A percentile compares a stretch with the other conserved stretches of the same genome.
These are phyloP conservation scores for Sarcodon aspratus DNA, from an alignment of 768 basidiomycete species.

Conservation along the genomic window DNA sequence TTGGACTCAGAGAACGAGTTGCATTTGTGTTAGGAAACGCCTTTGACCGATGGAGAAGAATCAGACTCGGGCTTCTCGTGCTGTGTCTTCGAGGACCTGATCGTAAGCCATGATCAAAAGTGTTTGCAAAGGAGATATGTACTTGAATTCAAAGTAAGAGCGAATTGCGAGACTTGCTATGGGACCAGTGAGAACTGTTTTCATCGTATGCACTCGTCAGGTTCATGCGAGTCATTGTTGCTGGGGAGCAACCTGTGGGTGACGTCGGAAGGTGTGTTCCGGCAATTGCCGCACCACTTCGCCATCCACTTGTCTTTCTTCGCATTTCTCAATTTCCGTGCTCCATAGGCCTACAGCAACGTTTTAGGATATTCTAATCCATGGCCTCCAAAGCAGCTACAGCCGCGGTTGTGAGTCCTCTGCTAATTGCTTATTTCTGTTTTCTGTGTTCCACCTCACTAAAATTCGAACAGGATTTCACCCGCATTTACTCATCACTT, in stretches of 20 bases:
- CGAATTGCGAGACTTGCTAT: no score
- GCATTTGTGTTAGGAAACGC: no score
- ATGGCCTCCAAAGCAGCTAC: constrained; percentile 69
- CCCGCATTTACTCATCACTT: constrained; percentile 72
- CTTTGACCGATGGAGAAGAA: no score
- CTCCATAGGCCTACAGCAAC: not conserved
- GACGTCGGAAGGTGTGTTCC: not conserved
- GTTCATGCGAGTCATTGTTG: not conserved
- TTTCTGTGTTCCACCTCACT: constrained; percentile 3
- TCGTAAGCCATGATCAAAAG: no score
- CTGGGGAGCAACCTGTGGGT: not conserved
- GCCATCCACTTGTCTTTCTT: not conserved
- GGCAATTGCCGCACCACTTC: not conserved
- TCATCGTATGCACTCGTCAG: no score
- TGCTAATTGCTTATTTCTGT: not conserved
- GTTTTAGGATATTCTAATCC: not conserved
- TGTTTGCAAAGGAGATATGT: no score
- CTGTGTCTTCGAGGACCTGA: no score
- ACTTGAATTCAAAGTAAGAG: no score
- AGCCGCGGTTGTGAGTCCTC: constrained; percentile 38
- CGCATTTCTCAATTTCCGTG: not conserved
- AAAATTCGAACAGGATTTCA: constrained; percentile 50
- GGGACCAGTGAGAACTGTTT: no score
- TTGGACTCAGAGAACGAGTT: no score
- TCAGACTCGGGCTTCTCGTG: no score